Base-by-base conservation (phyloP, 495 filamentous ascomycete genomes). In the Aspergillus heteromorphus region DNA sequence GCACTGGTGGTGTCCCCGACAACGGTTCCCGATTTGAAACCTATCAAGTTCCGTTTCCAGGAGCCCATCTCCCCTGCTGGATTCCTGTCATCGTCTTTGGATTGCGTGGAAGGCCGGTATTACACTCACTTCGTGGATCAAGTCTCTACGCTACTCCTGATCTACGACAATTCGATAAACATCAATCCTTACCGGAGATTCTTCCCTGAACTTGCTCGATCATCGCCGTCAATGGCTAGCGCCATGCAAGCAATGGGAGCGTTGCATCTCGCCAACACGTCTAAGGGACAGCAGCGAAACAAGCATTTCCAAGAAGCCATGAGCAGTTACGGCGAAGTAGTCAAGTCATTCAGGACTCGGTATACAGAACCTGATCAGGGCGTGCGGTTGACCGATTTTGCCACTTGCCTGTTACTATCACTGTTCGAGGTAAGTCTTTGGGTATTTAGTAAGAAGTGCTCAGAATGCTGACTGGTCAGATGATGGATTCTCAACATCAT, bases 171-270 rank as follows among this genome's bases (percentile, higher is more conserved):
- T 30, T 55, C 66, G 11, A 65, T 61, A 42, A 71, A 70, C 29
- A 55, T 63, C 42, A 73, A 75, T 42, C 72, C 72, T 6, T 73
- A 66, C 50, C 69, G 70, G 16, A 57, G 57, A 25, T 61, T 59
- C 40, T 75, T 75, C 38, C 72, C 72, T 2, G 69, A 71, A 18
- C 55, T 75, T 9, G 63, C 72, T 1, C 67, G 55, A 19, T 68
- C 70, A 4, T 73, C 69, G 3, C 65, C 69, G 0, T 71, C 69
- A 6, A 71, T 75, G 70, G 62, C 63, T 18, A 67, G 61, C 49
- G 70, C 72, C 9, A 75, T 75, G 72, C 68, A 75, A 54, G 72
- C 72, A n/a, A 55, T 75, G 29, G 72, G 70, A 18, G 72, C 72
- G 20, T 61, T 75, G 23, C 72, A 75, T 53, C 60, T 73, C n/a